Conservation (phyloP, 1,284 basidiomycete genomes). For the Lentinus polychrous region DNA sequence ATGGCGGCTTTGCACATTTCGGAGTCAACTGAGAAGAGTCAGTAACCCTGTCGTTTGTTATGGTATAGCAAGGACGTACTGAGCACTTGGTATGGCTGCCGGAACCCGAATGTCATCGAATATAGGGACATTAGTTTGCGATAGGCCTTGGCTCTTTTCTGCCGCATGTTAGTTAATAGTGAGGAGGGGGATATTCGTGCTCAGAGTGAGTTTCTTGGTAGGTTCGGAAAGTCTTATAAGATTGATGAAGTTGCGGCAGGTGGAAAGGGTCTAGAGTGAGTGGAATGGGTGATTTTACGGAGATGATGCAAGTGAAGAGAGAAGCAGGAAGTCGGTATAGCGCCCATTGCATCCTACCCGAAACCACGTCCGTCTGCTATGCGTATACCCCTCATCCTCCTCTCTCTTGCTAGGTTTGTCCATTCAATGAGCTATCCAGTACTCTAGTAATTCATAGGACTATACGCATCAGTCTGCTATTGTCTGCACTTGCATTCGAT, state of each 20-base stretch:
- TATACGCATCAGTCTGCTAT: constrained; percentile 19
- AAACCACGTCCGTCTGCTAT: constrained; percentile 11
- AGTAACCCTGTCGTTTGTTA: neutral
- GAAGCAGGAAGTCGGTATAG: neutral
- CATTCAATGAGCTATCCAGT: no score
- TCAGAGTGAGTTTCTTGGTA: no score
- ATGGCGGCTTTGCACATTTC: constrained; percentile 72
- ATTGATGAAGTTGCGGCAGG: neutral
- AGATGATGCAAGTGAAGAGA: neutral
- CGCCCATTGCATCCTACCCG: constrained; percentile 6
- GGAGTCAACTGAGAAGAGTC: constrained; percentile 61
- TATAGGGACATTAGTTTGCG: constrained; percentile 89
- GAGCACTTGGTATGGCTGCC: constrained; percentile 87
- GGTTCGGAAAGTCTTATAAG: no score
- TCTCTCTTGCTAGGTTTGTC: constrained; percentile 20
- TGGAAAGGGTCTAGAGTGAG: no score
- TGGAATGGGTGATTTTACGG: no score
- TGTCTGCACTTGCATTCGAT: constrained; percentile 38
- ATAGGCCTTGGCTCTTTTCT: constrained; percentile 90
- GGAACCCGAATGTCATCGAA: constrained; percentile 78
- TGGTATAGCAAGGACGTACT: constrained; percentile 36
- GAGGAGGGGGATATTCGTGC: no score
- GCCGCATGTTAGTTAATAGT: constrained; percentile 71
- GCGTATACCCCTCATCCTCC: constrained; percentile 18
- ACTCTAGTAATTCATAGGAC: neutral